Percentiles rank a stretch among this genome's conserved stretches.
Conservation (phyloP, 2,329 filamentous ascomycete genomes). For the Zasmidium citrigriseum region DNA sequence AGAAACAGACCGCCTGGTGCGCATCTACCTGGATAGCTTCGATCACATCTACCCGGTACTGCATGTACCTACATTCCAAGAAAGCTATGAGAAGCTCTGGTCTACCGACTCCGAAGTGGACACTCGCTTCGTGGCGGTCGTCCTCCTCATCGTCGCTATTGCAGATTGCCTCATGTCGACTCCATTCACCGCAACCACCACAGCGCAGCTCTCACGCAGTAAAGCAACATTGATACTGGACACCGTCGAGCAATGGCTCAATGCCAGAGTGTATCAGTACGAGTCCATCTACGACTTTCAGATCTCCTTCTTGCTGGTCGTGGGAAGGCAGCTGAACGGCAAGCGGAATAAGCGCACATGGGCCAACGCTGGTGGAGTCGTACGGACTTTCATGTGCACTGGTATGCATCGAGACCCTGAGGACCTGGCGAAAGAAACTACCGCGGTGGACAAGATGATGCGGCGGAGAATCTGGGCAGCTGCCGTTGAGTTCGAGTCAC, state of each 20-base stretch:
- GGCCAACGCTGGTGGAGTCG: not conserved
- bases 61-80: not conserved
- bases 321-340: not conserved
- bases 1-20: not conserved
- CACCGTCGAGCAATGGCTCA: not conserved
- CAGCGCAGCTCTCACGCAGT: not conserved
- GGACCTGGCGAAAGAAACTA: not conserved
- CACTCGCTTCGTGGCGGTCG: not conserved
- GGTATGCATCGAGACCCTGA: constrained; percentile 1
- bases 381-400: not conserved
- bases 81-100: not conserved
- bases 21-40: not conserved
- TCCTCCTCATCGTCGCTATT: not conserved
- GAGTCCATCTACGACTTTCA: not conserved
- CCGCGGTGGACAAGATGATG: not conserved
- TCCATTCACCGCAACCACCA: not conserved
- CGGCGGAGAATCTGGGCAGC: not conserved
- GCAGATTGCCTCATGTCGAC: not conserved
- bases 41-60: not conserved
- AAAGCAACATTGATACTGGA: not conserved
- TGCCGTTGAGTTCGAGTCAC: not conserved
- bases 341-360: not conserved
- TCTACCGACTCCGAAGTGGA: not conserved
- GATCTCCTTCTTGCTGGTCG: not conserved
- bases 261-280: not conserved